Conservation (phyloP, 202 grass and related monocot genomes). For the Carex arenaria region DNA sequence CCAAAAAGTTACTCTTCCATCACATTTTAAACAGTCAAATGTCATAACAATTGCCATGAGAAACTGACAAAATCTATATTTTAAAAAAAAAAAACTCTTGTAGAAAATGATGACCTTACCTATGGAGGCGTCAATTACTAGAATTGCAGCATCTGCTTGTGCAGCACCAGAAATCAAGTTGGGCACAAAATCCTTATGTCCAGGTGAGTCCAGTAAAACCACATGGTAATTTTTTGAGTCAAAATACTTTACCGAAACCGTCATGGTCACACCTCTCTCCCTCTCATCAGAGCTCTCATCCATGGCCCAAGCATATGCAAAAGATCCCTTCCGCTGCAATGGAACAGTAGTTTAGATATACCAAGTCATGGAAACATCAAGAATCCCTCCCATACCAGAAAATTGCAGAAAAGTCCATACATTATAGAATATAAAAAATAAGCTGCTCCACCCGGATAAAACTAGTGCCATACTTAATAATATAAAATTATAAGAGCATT, state of each 20-base stretch:
- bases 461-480: not conserved
- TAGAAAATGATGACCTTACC: constrained; percentile 17
- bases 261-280: constrained; percentile 80
- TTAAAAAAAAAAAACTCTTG: not conserved
- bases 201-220: constrained; percentile 76
- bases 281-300: constrained; percentile 75
- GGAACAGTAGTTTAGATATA: constrained; percentile 17
- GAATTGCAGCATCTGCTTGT: constrained; percentile 75
- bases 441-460: not conserved
- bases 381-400: not conserved
- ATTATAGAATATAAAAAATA: not conserved
- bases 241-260: constrained; percentile 69
- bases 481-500: not conserved
- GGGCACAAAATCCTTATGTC: constrained; percentile 91
- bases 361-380: not conserved
- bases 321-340: constrained; percentile 77
- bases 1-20: not conserved
- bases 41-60: not conserved
- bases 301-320: constrained; percentile 93
- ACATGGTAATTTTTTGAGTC: constrained; percentile 59
- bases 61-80: not conserved
- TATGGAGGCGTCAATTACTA: constrained; percentile 74
- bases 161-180: constrained; percentile 86
- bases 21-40: not conserved
- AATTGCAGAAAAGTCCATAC: not conserved